Conservation (phyloP, 148 eudicot genomes). For the Camellia granthamiana region DNA sequence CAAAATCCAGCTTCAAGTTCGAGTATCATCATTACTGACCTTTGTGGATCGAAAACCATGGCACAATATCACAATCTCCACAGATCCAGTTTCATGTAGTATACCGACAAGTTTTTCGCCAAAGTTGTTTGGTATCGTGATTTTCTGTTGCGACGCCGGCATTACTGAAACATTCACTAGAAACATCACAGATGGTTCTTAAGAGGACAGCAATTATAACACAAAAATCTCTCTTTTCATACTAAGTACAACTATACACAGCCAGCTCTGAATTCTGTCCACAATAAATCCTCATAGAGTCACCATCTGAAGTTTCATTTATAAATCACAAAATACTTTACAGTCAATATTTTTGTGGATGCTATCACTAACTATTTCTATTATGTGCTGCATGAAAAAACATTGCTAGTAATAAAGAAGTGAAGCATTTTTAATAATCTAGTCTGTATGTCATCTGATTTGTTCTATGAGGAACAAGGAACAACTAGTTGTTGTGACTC, state of each 20-base stretch:
- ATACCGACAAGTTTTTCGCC: constrained; percentile 68
- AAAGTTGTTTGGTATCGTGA: constrained; percentile 41
- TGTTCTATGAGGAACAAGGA: background rate
- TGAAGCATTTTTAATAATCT: background rate
- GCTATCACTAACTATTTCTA: background rate
- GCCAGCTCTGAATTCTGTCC: background rate
- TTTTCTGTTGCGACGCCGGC: constrained; percentile 37
- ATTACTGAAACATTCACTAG: constrained; percentile 27
- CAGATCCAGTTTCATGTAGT: constrained; percentile 66
- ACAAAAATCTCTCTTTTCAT: no score
- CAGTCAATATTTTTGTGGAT: background rate
- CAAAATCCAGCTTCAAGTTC: background rate
- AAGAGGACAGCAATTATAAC: background rate
- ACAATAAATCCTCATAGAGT: background rate
- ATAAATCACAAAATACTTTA: background rate
- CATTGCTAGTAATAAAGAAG: background rate
- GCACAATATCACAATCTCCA: constrained; percentile 60
- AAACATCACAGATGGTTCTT: background rate
- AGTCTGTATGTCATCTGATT: background rate
- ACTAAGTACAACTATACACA: background rate
- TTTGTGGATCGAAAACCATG: constrained; percentile 65
- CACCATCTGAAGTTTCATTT: background rate
- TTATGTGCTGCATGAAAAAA: background rate
- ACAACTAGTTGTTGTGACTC: background rate
- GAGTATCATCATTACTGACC: constrained; percentile 33